Evolutionary conservation across 257 asterid genomes (phyloP).

Genomic region (Nicotiana undulata): DNA sequence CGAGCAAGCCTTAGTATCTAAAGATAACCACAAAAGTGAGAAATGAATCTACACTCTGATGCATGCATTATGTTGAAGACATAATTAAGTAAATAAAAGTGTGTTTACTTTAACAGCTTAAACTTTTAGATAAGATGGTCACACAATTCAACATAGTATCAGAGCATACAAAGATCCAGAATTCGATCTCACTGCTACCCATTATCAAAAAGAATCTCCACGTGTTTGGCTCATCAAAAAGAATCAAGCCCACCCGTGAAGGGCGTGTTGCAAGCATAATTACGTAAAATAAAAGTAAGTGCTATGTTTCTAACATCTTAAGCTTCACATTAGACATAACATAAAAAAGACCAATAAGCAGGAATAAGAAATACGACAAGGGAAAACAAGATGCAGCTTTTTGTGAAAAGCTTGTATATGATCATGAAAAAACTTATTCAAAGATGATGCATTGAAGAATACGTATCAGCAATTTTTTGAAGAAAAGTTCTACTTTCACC

Average conservation of each 20-base stretch:
- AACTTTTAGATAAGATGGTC: too few species aligned
- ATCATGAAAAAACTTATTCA: background rate
- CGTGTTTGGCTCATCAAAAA: too few species aligned
- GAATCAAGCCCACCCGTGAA: too few species aligned
- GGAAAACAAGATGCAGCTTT: background rate
- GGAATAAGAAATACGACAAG: background rate
- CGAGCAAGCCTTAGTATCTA: slow-evolving; percentile 94
- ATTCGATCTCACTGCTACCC: too few species aligned
- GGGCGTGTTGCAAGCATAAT: too few species aligned
- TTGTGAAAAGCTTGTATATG: background rate
- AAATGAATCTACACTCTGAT: slow-evolving; percentile 5
- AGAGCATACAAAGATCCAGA: too few species aligned
- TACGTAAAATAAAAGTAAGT: too few species aligned
- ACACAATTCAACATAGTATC: too few species aligned
- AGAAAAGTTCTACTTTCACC: background rate
- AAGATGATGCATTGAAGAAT: background rate
- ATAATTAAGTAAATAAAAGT: too few species aligned
- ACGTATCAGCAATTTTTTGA: background rate
- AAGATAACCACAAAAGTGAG: slow-evolving; percentile 12
- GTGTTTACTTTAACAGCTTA: too few species aligned
- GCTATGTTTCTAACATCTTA: too few species aligned
- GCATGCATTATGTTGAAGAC: background rate
- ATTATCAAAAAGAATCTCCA: too few species aligned
- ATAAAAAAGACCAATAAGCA: background rate
- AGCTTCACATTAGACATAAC: background rate